Base-by-base conservation (phyloP, 805 yeast genomes). In the Wickerhamomyces xylosicus region DNA sequence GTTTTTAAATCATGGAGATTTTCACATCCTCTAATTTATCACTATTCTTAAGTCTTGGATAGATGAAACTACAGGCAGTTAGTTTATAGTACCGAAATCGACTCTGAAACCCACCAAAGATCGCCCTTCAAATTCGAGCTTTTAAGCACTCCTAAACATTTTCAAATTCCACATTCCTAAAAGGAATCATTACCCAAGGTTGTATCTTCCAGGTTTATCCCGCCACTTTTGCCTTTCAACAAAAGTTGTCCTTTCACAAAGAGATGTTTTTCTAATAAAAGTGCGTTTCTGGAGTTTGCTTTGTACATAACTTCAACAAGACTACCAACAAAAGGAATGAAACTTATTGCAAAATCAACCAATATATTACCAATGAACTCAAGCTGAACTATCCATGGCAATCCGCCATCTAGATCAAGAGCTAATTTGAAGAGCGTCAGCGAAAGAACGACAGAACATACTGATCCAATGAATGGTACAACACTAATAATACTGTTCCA, bases 241-340 rank as follows among this genome's bases (percentile, higher is more conserved):
- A 19, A 46, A 11, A 19, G 4, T 16, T 36, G 27, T 7, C 48
- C 51, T 36, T 45, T 50, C 18, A 37, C 38, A 8, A 61, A 61
- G 45, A 84, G 59, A 47, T 74, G 71, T 37, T 69, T 71, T 50
- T 83, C 89, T 41, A 83, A 57, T 17, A 80, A 48, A 39, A 78
- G 61, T 33, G 76, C 78, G 57, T 85, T 85, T 44, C 95, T 65
- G 39, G 83, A 78, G 52, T 82, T 83, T 21, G 87, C 74, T 62
- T 83, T 81, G 62, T 79, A 85, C 4, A 82, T 74, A 25, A 85
- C 74, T 44, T 73, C 78, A 32, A 79, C 66, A 16, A 83, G 52
- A 44, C 73, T 80, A 18, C 95, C 95, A n/a, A 84, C 72, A 34
- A 85, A 52, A 2, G 95, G 95, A 20, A 83, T 73, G 43, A 85